A percentile compares a stretch with the other conserved stretches of the same genome.
These are phyloP conservation scores for Suhomyces xylopsoci DNA, from an alignment of 805 yeast genomes.

Conservation along the genomic window DNA sequence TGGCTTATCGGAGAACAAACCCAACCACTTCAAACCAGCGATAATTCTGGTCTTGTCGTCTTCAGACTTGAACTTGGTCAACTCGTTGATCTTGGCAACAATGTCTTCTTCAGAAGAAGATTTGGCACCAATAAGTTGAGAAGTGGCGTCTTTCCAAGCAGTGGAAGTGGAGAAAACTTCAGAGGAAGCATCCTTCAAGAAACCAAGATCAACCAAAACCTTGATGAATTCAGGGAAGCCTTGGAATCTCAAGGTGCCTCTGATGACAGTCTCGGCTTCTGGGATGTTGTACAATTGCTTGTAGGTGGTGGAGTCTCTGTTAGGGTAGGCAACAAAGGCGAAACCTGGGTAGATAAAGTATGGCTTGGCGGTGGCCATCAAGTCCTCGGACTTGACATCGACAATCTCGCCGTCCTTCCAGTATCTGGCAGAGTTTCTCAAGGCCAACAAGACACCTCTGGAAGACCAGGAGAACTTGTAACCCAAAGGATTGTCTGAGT, in stretches of 20 bases:
- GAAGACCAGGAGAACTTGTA: constrained; percentile 99
- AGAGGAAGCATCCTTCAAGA: constrained; percentile 73
- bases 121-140: constrained; percentile 68
- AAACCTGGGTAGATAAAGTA: constrained; percentile 95
- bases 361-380: constrained; percentile 93
- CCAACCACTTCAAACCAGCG: constrained; percentile 91
- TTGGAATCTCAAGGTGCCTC: constrained; percentile 97
- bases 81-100: constrained; percentile 67
- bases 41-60: constrained; percentile 85
- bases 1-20: constrained; percentile 72
- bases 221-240: constrained; percentile 98
- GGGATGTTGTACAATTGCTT: constrained; percentile 91
- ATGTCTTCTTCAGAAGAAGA: constrained; percentile 72
- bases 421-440: constrained; percentile 89
- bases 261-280: constrained; percentile 93
- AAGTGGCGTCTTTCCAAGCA: constrained; percentile 88
- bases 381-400: constrained; percentile 78
- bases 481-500: constrained; percentile 96
- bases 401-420: constrained; percentile 83
- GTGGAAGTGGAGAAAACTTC: constrained; percentile 54
- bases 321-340: constrained; percentile 93
- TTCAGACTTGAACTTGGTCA: constrained; percentile 76
- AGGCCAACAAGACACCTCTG: constrained; percentile 93
- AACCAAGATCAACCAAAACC: constrained; percentile 90
- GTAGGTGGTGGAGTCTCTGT: constrained; percentile 95